phyloP scores from a whole-genome alignment of 805 yeast species.

The Zygoascus tannicola region DNA sequence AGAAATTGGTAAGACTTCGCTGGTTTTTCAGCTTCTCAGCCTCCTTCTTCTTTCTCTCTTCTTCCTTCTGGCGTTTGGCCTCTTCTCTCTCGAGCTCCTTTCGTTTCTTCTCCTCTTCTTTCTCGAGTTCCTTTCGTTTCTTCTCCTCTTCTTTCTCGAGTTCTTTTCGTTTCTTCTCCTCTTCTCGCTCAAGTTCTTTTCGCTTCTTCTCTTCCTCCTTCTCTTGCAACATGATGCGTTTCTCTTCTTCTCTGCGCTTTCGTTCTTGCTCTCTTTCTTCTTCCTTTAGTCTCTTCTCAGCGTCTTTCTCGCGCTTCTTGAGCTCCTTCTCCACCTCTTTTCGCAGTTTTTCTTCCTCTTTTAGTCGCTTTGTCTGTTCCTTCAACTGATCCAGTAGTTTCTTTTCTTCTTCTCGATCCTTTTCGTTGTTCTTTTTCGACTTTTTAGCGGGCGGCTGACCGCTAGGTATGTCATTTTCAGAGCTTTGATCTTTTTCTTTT shows the following conservation, averaged over 20 bases:
- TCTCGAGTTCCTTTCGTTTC: slow-evolving; percentile 16
- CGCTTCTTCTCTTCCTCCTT: slow-evolving; percentile 4
- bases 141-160: slow-evolving; percentile 17
- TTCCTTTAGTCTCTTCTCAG: neutral
- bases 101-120: slow-evolving; percentile 15
- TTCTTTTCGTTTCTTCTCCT: slow-evolving; percentile 14
- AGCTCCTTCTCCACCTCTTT: neutral
- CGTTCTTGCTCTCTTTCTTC: slow-evolving; percentile 1
- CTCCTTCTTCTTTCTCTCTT: slow-evolving; percentile 16
- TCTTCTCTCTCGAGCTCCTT: slow-evolving; percentile 18
- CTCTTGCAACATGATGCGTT: neutral
- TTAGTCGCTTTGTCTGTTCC: neutral
- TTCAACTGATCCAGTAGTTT: neutral
- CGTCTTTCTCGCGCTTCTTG: neutral
- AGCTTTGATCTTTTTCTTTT: neutral
- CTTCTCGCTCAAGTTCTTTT: slow-evolving; percentile 13
- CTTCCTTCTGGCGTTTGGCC: slow-evolving; percentile 14
- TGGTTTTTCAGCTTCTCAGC: slow-evolving; percentile 17
- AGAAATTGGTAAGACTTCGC: slow-evolving; percentile 16
- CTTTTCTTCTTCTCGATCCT: neutral
- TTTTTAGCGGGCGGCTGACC: neutral
- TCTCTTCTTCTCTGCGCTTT: neutral
- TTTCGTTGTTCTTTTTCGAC: neutral
- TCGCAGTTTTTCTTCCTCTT: neutral
- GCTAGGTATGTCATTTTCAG: neutral